Base-by-base conservation (phyloP, 192 early-diverging fungal genomes). In the Coemansia biformis region DNA sequence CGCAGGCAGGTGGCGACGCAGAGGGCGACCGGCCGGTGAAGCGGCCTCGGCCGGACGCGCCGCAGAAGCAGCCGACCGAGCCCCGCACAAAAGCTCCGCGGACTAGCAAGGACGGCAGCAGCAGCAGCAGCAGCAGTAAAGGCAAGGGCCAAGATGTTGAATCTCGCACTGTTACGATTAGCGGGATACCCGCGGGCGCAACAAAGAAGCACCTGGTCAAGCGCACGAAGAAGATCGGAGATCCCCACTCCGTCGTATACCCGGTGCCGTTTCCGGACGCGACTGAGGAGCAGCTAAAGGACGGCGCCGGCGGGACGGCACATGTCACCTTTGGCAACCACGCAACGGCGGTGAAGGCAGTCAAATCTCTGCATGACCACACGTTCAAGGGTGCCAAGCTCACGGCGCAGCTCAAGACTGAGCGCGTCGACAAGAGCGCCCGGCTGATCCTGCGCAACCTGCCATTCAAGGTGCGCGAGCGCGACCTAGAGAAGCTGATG, bases 361-460 rank as follows among this genome's bases (percentile, higher is more conserved):
- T 79, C 43, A 62, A 72, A 31, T 50, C 77, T 7, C 70, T 92
- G 46, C 59, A 90, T 62, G 73, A 80, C 43, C 88, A 92, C 43
- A 78, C 78, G 18, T 90, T 84, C 76, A 88, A 90, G 70, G 83
- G 83, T 8, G 76, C 57, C n/a, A 76, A 77, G 38, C 65, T 81
- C 14, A 50, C 60, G 9, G 83, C 70, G 21, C 48, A 54, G 48
- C 47, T 80, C 21, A 78, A 76, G 54, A 35, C 41, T 38, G 58
- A 68, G 30, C 66, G 48, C 15, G 38, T 80, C 15, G 65, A 81
- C 43, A 87, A 83, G 62, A 71, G 77, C 31, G 79, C 84, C 19
- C 85, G 89, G 17, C 70, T 94, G 39, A 92, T 95, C 58, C 79
- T 95, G 33, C 87, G 90, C 37, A 93, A 95, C 63, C 73, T 93